phyloP scores from a whole-genome alignment of 1,284 basidiomycete genomes.

The Anthracocystis panici-leucophaei region DNA sequence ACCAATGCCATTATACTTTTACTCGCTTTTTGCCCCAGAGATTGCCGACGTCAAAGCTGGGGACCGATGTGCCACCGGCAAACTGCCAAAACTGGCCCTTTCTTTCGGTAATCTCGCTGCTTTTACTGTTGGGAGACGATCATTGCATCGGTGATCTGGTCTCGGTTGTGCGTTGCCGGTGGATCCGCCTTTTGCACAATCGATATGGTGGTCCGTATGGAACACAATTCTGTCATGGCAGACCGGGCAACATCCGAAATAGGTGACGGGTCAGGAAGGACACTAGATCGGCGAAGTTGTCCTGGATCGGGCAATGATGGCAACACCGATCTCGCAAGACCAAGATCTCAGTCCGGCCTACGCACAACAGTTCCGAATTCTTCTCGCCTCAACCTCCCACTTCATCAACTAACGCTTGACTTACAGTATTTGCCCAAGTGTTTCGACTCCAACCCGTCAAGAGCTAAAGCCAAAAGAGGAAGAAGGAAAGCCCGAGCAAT shows the following conservation, averaged over 20 bases:
- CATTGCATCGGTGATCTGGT: too few relatives aligned
- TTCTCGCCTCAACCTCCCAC: not conserved
- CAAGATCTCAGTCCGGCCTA: not conserved
- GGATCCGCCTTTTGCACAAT: too few relatives aligned
- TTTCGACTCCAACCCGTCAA: not conserved
- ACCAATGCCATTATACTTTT: slow-evolving; percentile 6
- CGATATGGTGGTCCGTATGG: too few relatives aligned
- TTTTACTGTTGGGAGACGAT: too few relatives aligned
- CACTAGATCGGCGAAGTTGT: not conserved
- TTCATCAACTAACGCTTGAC: not conserved
- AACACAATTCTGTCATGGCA: not conserved
- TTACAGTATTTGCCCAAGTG: not conserved
- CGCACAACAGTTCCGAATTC: not conserved
- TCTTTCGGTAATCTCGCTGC: too few relatives aligned
- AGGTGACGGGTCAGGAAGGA: not conserved
- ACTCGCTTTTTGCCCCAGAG: not conserved
- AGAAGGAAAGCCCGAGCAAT: not conserved
- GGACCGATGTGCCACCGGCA: too few relatives aligned
- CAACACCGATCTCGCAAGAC: not conserved
- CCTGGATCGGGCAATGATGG: not conserved
- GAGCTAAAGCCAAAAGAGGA: not conserved
- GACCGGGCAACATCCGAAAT: not conserved
- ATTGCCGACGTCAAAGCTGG: too few relatives aligned
- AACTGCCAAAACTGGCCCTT: too few relatives aligned
- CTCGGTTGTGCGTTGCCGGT: too few relatives aligned